Evolutionary conservation across 2,329 filamentous ascomycete species (phyloP), one percentile per base, ranked within the genome.

Genomic region (Metarhizium guizhouense): DNA sequence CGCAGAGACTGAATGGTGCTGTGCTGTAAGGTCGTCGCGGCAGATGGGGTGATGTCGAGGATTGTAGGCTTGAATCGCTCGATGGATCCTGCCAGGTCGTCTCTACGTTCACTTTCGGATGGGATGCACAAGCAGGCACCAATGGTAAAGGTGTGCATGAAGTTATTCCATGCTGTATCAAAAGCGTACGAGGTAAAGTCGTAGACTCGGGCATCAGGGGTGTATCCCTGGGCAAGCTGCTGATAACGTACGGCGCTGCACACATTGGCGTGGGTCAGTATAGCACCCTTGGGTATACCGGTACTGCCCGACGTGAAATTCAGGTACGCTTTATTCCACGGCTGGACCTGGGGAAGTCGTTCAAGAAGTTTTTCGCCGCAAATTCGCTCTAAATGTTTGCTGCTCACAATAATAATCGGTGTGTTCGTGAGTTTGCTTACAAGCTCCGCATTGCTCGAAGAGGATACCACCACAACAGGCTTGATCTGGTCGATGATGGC

Each of bases 281-380:
- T 54, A 2, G 61, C 61, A n/a, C 65, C 65, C 40, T 67, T 67
- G 6, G 65, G 63, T 6, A 57, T 61, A 2, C 64, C 61, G 13
- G 61, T 63, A 11, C 53, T 61, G 4, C 61, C 61, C 3, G 59
- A 61, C 4, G 59, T 62, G 38, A 64, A 65, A 10, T 63, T 38
- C 3, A 63, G 43, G 38, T 65, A 66, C 1, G 47, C 38, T 13
- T 18, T 52, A 29, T 57, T 36, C 42, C 48, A 51, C 14, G 51
- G 51, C 20, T 54, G 51, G 34, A 25, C 18, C 14, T 4, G 6
- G 11, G 40, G n/a, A 29, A 47, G 29, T 14, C 18, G 18, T 40
- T 34, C 43, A 16, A 8, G 18, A 10, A 30, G 14, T 7, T 55
- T 25, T 4, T 13, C 14, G 13, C 11, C 13, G 38, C 38, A 11